A percentile compares a stretch with the other conserved stretches of the same genome.
phyloP scores from a whole-genome alignment of 768 basidiomycete genomes.

The Hemileccinum impolitum region DNA sequence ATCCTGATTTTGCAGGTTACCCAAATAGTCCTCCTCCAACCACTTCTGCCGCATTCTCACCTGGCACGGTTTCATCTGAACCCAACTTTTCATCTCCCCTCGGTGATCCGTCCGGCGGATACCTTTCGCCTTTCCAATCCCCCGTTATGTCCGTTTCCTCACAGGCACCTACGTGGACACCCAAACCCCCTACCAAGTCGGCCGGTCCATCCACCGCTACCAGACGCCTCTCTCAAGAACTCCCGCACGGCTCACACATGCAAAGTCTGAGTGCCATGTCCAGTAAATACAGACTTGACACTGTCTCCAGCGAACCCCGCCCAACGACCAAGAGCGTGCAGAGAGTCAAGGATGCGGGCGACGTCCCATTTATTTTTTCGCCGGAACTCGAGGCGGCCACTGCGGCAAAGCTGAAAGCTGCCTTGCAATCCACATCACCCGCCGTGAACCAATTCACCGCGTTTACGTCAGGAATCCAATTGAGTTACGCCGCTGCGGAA shows the following conservation, averaged over 20 bases:
- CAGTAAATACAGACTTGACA: conserved; percentile 22
- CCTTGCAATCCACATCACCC: conserved; percentile 18
- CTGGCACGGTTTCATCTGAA: conserved; percentile 9
- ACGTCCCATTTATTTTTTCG: conserved; percentile 31
- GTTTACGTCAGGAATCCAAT: conserved; percentile 18
- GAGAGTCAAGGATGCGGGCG: conserved; percentile 29
- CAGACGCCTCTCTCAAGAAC: conserved; percentile 22
- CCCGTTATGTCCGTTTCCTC: conserved; percentile 10
- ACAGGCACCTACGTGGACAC: conserved; percentile 18
- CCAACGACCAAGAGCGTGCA: conserved; percentile 9
- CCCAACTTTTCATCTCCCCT: conserved; percentile 11
- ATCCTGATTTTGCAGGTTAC: conserved; percentile 20
- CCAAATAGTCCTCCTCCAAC: conserved; percentile 9
- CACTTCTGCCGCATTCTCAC: conserved; percentile 8
- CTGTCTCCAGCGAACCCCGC: conserved; percentile 11
- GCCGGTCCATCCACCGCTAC: background rate
- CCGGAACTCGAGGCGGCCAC: conserved; percentile 30
- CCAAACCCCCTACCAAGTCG: conserved; percentile 6
- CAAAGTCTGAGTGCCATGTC: conserved; percentile 26
- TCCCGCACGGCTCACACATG: conserved; percentile 15
- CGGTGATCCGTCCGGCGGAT: conserved; percentile 13
- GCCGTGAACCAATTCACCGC: conserved; percentile 6
- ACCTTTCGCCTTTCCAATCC: conserved; percentile 15
- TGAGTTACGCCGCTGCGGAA: conserved; percentile 18
- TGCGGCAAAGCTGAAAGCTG: conserved; percentile 27